Base-by-base conservation (phyloP, 768 basidiomycete genomes). In the Suillus paluster region DNA sequence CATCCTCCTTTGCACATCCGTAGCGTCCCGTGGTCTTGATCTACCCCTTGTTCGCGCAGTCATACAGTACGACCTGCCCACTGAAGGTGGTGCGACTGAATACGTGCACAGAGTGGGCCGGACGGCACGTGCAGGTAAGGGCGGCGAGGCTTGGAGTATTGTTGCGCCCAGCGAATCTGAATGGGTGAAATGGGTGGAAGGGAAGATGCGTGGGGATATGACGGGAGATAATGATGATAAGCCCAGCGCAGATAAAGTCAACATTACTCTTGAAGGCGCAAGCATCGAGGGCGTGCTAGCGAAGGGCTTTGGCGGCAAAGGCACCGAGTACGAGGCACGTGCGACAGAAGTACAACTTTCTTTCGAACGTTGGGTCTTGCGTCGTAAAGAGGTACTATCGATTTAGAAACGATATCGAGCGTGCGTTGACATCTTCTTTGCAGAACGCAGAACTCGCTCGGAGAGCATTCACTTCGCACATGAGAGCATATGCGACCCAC, bases 1-100 rank as follows among this genome's bases (percentile, higher is more conserved):
- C 1, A 83, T 99, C 54, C 83, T 99, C 5, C 82, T 99, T 49
- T 98, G 96, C 73, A 99, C 97, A 1, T 97, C 95, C 10, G 96
- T 99, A 57, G 97, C 97, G 3, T 95, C 97, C n/a, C 94, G 97
- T 71, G 97, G 97, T 71, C 84, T 99, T 27, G 97, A 99, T 77
- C 80, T 99, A 30, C 95, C 95, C 6, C 83, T 92, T n/a, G 95
- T 99, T 8, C 89, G 91, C 39, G 92, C 94, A 3, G 95, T 99
- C 63, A 79, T 99, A 36, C 97, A 99, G 71, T 97, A 97, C 70
- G 97, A 99, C 73, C 85, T 99, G 23, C 97, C 97, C 1, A 99
- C 97, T 0, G 97, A 99, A 79, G 93, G 95, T 19, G 97, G 97
- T 11, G 89, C 89, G 30, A 97, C 91, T 12, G 97, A 99, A 73